Evolutionary conservation across 176 grass and related monocot species (phyloP).

Genomic region (Musa acuminata): DNA sequence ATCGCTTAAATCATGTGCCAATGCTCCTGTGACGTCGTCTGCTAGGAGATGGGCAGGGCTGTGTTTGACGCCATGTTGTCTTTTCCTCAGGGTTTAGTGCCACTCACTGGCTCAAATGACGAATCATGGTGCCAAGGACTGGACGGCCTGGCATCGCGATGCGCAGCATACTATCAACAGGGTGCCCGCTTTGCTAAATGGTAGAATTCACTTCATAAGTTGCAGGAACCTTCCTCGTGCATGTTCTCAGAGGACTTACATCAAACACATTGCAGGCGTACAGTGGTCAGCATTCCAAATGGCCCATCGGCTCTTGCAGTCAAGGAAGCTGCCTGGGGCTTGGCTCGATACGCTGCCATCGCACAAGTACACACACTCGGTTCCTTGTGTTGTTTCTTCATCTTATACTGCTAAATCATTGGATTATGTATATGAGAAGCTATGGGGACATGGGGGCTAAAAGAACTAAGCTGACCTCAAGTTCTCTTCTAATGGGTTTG

Average conservation of each 20-base stretch:
- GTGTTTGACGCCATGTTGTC: background rate
- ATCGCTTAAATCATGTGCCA: background rate
- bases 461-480: background rate
- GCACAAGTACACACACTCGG: slow-evolving; percentile 43
- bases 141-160: slow-evolving; percentile 88
- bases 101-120: slow-evolving; percentile 77
- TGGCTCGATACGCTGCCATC: slow-evolving; percentile 94
- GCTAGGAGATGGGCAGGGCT: background rate
- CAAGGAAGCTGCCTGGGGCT: slow-evolving; percentile 96
- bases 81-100: slow-evolving; percentile 73
- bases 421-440: background rate
- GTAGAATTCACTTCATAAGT: slow-evolving; percentile 29
- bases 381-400: background rate
- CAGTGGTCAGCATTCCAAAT: slow-evolving; percentile 94
- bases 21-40: background rate
- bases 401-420: background rate
- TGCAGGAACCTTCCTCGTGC: background rate
- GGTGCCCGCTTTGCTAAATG: slow-evolving; percentile 98
- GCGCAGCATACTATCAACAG: slow-evolving; percentile 89
- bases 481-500: background rate
- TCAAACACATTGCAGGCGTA: slow-evolving; percentile 51
- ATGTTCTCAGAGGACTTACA: background rate
- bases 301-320: slow-evolving; percentile 85
- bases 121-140: slow-evolving; percentile 99
- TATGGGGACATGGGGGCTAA: background rate